Percentiles rank a stretch among this genome's conserved stretches.
phyloP scores from a whole-genome alignment of 1,139 yeast species.

The Hansenula lynferdii region DNA sequence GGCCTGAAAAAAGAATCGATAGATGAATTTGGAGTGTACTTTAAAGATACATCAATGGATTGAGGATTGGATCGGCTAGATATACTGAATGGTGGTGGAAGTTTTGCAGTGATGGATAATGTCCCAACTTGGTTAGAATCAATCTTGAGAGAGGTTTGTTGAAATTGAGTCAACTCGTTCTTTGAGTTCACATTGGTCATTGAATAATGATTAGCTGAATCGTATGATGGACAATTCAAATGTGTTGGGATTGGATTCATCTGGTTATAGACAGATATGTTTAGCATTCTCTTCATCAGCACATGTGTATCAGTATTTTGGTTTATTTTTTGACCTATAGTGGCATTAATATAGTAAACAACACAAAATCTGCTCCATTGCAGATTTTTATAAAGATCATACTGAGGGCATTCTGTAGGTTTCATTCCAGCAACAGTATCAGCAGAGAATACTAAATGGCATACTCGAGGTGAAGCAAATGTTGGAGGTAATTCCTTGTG shows the following conservation, averaged over 20 bases:
- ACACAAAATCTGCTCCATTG: slow-evolving; percentile 9
- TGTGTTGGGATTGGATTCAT: slow-evolving; percentile 9
- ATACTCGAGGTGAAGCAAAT: slow-evolving; percentile 14
- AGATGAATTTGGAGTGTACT: too few relatives aligned
- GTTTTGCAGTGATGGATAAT: neutral
- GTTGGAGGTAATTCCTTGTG: slow-evolving; percentile 13
- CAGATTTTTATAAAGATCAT: slow-evolving; percentile 4
- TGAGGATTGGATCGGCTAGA: too few relatives aligned
- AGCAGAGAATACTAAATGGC: slow-evolving; percentile 11
- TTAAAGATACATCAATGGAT: too few relatives aligned
- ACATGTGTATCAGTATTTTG: slow-evolving; percentile 8
- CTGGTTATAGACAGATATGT: slow-evolving; percentile 9
- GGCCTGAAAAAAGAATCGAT: slow-evolving; percentile 3
- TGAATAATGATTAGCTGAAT: slow-evolving; percentile 10
- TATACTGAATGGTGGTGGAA: neutral
- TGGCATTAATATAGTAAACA: slow-evolving; percentile 11
- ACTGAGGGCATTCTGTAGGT: slow-evolving; percentile 3
- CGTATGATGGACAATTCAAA: slow-evolving; percentile 3
- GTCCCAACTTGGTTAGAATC: neutral
- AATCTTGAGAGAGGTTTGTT: neutral
- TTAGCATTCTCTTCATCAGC: slow-evolving; percentile 14
- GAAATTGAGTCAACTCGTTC: slow-evolving; percentile 1
- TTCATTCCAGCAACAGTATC: slow-evolving; percentile 12
- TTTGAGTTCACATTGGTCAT: slow-evolving; percentile 7
- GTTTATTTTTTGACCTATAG: slow-evolving; percentile 11